Conservation (phyloP, 768 basidiomycete genomes). For the Amanita thiersii region DNA sequence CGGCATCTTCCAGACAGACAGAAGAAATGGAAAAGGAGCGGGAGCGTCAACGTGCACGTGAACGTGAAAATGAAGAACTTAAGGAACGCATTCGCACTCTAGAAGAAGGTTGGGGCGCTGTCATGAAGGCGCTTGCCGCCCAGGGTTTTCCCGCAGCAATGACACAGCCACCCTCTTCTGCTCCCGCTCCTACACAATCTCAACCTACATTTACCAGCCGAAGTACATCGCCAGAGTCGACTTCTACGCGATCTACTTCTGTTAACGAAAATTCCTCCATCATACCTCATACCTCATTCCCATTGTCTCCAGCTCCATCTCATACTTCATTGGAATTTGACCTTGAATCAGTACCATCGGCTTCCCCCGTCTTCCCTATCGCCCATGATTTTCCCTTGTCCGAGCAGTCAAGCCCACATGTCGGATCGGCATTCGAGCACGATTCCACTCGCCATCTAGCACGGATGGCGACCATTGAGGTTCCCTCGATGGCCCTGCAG, state of each 20-base stretch:
- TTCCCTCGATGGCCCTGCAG: conserved; percentile 80
- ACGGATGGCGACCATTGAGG: conserved; percentile 87
- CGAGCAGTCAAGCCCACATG: conserved; percentile 16
- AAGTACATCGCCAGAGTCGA: conserved; percentile 22
- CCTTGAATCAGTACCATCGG: conserved; percentile 17
- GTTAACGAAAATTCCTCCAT: conserved; percentile 11
- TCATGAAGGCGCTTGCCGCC: conserved; percentile 64
- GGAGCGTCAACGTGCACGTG: conserved; percentile 27
- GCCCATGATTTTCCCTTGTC: conserved; percentile 15
- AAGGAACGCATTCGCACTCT: conserved; percentile 70
- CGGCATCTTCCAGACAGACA: conserved; percentile 15
- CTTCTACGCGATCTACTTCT: conserved; percentile 25
- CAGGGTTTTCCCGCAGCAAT: conserved; percentile 54
- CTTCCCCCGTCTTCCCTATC: conserved; percentile 26
- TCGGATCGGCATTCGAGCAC: conserved; percentile 21
- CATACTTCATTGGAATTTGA: conserved; percentile 24
- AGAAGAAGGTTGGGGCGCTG: conserved; percentile 76
- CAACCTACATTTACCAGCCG: conserved; percentile 14
- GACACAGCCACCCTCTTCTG: conserved; percentile 17
- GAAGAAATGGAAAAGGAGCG: conserved; percentile 37
- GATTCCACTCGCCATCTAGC: conserved; percentile 94
- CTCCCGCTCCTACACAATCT: conserved; percentile 17
- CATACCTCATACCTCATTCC: conserved; percentile 21
- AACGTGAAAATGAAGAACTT: conserved; percentile 69
- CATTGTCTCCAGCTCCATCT: conserved; percentile 28